Base-by-base conservation (phyloP, 345 rosid genomes). In the Acer campestre region DNA sequence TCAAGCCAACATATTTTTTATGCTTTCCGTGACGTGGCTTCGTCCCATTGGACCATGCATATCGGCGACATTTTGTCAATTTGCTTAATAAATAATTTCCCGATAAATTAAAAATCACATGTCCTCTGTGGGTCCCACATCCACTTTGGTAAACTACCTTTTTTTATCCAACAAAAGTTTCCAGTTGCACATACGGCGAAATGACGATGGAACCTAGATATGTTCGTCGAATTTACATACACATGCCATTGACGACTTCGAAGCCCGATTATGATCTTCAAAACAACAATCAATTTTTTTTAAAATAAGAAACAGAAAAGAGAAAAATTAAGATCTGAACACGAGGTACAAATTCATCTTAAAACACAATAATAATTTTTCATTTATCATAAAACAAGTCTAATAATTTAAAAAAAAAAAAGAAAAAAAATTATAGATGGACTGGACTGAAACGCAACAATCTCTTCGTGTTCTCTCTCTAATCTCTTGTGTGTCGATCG, bases 291-390 rank as follows among this genome's bases (percentile, higher is more conserved):
- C 56, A 71, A 27, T 62, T 7, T n/a, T n/a, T n/a, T n/a, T n/a
- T 13, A 63, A 18, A 1, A 22, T 1, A 44, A 42, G 0, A 42
- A 42, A 9, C 6, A 35, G 6, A 35, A 35, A 35, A 35, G 6
- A 42, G 10, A 42, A 42, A 48, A 29, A 63, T 61, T 31, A 7
- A 13, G 16, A 20, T 27, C 69, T 48, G 13, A 75, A 64, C 56
- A 58, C 18, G 51, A 62, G 46, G 38, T 49, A 42, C 38, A 68
- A 71, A 68, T 59, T 18, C 17, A 61, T 61, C 67, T 75, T 69
- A 83, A 63, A 25, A 75, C 83, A 82, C 85, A 80, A 80, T 65
- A 65, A 79, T 79, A 70, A 83, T 78, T 64, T 88, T 82, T 69
- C 62, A 76, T 83, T 83, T 70, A 77, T 79, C 42, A 78, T 35